Evolutionary conservation across 2,329 filamentous ascomycete genomes (phyloP).

Genomic region (Macrophomina pseudophaseolina): DNA sequence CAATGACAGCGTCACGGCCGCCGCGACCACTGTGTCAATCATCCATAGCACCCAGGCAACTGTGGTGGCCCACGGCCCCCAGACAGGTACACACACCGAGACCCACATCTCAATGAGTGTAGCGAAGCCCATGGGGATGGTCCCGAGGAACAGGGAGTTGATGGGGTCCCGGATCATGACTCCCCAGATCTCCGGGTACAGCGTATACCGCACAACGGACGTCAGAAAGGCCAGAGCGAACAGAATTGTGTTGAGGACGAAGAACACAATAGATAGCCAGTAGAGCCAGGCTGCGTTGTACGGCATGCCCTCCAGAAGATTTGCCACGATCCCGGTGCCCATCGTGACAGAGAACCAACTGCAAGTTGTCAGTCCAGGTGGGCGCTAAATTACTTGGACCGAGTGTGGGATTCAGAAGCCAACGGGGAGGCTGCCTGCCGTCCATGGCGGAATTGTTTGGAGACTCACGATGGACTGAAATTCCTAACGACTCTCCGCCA

Average conservation of each 20-base stretch:
- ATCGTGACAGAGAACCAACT: slow-evolving; percentile 42
- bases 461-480: slow-evolving; percentile 39
- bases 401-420: background rate
- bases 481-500: slow-evolving; percentile 45
- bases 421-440: too few species aligned
- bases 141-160: slow-evolving; percentile 68
- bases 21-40: slow-evolving; percentile 47
- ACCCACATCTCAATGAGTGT: slow-evolving; percentile 69
- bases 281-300: slow-evolving; percentile 62
- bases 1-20: slow-evolving; percentile 51
- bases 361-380: background rate
- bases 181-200: slow-evolving; percentile 67
- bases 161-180: slow-evolving; percentile 67
- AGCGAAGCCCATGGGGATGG: slow-evolving; percentile 68
- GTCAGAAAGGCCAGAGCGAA: slow-evolving; percentile 60
- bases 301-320: slow-evolving; percentile 65
- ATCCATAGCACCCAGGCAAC: slow-evolving; percentile 54
- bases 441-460: too few species aligned
- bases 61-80: slow-evolving; percentile 57
- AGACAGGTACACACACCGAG: slow-evolving; percentile 59
- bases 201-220: slow-evolving; percentile 61
- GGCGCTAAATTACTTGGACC: background rate
- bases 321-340: slow-evolving; percentile 70
- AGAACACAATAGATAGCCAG: slow-evolving; percentile 63
- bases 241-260: slow-evolving; percentile 61